A percentile compares a stretch with the other conserved stretches of the same genome.
These are phyloP conservation scores for Amesomyces nigricolor DNA, from an alignment of 2,329 filamentous ascomycete genomes.

Conservation along the genomic window DNA sequence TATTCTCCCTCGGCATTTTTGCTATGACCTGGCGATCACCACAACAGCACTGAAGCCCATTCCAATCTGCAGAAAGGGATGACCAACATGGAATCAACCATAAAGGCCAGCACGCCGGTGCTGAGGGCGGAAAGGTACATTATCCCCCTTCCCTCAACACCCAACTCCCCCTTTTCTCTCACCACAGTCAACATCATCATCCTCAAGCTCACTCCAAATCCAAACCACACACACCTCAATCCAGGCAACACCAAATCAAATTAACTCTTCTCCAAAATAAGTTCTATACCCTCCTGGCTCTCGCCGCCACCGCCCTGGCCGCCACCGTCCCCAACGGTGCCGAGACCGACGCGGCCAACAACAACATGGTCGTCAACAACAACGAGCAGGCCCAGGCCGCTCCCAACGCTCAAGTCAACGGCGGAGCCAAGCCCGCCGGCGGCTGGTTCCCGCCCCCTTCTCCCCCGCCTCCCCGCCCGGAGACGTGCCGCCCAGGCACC, in stretches of 20 bases:
- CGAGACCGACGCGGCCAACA: background rate
- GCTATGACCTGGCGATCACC: too few relatives aligned
- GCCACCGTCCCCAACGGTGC: constrained; percentile 10
- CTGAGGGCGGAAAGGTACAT: background rate
- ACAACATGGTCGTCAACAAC: background rate
- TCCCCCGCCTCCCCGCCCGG: background rate
- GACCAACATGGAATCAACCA: background rate
- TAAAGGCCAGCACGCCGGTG: too few relatives aligned
- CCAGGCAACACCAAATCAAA: background rate
- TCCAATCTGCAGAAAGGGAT: too few relatives aligned
- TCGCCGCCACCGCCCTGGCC: constrained; percentile 16
- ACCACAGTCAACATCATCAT: constrained; percentile 9
- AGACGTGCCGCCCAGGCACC: constrained; percentile 5
- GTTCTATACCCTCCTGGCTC: constrained; percentile 18
- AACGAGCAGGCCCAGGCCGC: background rate
- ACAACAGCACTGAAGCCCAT: background rate
- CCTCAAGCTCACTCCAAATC: background rate
- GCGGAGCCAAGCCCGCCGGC: background rate
- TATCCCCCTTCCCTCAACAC: background rate
- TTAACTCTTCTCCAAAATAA: constrained; percentile 19
- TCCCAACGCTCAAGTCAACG: background rate
- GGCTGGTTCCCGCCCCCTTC: background rate
- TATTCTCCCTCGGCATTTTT: too few relatives aligned
- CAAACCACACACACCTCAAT: background rate
- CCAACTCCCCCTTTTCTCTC: background rate